Evolutionary conservation across 208 protist genomes (phyloP), one percentile per base, ranked within the genome.

Genomic region (Plasmodiophora brassicae): DNA sequence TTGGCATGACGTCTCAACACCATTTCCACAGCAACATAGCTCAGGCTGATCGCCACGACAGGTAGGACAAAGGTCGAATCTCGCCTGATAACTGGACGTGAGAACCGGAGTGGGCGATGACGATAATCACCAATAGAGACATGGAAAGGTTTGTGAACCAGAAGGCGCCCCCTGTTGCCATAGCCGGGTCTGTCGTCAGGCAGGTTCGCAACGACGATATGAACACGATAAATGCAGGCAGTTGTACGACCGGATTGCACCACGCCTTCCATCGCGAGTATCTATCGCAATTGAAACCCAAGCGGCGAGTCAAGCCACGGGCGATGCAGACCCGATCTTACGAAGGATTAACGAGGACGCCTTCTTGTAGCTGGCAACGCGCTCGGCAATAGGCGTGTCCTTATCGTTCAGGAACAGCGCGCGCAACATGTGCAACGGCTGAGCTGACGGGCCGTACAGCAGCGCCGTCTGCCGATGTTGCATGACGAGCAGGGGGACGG

Each of bases 251-350:
- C 14, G 41, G 20, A 32, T 78, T 44, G 65, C 32, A 38, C 65
- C 65, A 78, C 5, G 65, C 5, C n/a, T 78, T 78, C n/a, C 32
- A 78, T 38, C 65, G 65, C 65, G 65, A 78, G 41, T 78, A 78
- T 8, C 65, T 78, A 78, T 36, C 50, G 50, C 14, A 78, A 78
- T 78, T 5, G 5, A 14, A 32, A 78, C n/a, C 65, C 10, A 14
- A 8, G 41, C 20, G 10, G n/a, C n/a, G 41, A 32, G 41, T 5
- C 32, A 78, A 5, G 5, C 10, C 5, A 32, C 41, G 5, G 32
- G 14, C 14, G 5, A 36, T n/a, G n/a, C n/a, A 38, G 32, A 78
- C 65, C 65, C 65, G 5, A 5, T 44, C 41, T 78, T 78, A 5
- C 41, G 14, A 14, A 14, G 5, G 20, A 78, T 78, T 44, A 78